Base-by-base conservation (phyloP, 129 eudicot genomes). In the Oenanthe sinensis region DNA sequence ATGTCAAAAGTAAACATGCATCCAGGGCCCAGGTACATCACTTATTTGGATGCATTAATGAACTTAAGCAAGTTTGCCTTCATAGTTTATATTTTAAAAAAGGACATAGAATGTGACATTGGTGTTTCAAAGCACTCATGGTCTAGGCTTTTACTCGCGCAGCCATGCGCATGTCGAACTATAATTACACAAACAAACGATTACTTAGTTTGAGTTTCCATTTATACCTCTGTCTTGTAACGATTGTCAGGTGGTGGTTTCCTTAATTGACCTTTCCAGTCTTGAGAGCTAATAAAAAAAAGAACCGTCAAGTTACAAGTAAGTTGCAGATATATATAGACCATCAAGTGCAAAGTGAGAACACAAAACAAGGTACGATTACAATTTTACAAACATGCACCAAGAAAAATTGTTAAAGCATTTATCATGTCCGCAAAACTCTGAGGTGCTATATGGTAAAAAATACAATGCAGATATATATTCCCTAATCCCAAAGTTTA, bases 211-310 rank as follows among this genome's bases (percentile, higher is more conserved):
- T 43, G 73, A 19, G 33, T 74, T 36, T 28, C 26, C 14, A 48
- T 54, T 1, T 42, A 78, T 89, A 91, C 96, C 93, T 91, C 97
- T 28, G 93, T 91, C 85, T 30, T 87, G 86, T 76, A 91, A 40
- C 97, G 97, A 74, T 82, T 82, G 79, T 91, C 97, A 6, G 87
- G 79, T 71, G 87, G 86, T 74, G 93, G 97, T 43, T 87, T 78
- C 83, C 77, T 84, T 58, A 91, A 76, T 26, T 81, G 84, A 6
- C 85, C 90, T 81, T 91, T 91, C 91, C 97, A 89, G 62, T 89
- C 93, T 81, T 91, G 87, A 62, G 97, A 87, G 74, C 97, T 91
- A 75, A 83, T 24, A 22, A 80, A 44, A 76, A 55, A 20, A 7
- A 24, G 49, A 78, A 68, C 12, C 52, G 5, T 12, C 5, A 77